Conservation (phyloP, 176 grass and related monocot species). For the Juncus effusus region DNA sequence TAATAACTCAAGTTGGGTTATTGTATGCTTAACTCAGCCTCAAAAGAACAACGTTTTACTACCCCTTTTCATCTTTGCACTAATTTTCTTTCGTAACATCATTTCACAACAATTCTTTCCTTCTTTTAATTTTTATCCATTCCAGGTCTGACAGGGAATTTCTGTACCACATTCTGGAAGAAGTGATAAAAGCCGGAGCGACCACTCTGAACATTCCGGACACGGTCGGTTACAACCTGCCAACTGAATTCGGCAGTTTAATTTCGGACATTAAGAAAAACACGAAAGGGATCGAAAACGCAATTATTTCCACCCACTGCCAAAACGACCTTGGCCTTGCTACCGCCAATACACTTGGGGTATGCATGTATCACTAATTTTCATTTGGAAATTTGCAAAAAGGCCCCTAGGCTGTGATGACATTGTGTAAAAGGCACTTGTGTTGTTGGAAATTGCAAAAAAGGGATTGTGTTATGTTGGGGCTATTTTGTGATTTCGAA, state of each 20-base stretch:
- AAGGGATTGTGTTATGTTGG: too few species aligned
- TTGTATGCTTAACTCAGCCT: too few species aligned
- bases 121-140: neutral
- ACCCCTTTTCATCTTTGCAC: too few species aligned
- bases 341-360: conserved; percentile 82
- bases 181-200: conserved; percentile 94
- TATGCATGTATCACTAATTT: conserved; percentile 32
- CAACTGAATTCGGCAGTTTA: conserved; percentile 67
- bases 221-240: conserved; percentile 89
- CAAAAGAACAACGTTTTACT: too few species aligned
- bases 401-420: too few species aligned
- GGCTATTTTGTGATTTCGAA: too few species aligned
- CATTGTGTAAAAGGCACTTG: too few species aligned
- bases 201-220: conserved; percentile 96
- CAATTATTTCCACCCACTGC: conserved; percentile 91
- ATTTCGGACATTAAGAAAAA: conserved; percentile 91
- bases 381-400: neutral
- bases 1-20: too few species aligned
- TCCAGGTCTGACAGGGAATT: conserved; percentile 80
- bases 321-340: conserved; percentile 99
- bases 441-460: too few species aligned
- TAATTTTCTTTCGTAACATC: too few species aligned
- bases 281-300: conserved; percentile 85
- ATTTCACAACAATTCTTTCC: too few species aligned
- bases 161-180: conserved; percentile 82